Percentiles rank a stretch among this genome's conserved stretches.
phyloP scores from a whole-genome alignment of 305 asterid genomes.

The Fraxinus ornus region DNA sequence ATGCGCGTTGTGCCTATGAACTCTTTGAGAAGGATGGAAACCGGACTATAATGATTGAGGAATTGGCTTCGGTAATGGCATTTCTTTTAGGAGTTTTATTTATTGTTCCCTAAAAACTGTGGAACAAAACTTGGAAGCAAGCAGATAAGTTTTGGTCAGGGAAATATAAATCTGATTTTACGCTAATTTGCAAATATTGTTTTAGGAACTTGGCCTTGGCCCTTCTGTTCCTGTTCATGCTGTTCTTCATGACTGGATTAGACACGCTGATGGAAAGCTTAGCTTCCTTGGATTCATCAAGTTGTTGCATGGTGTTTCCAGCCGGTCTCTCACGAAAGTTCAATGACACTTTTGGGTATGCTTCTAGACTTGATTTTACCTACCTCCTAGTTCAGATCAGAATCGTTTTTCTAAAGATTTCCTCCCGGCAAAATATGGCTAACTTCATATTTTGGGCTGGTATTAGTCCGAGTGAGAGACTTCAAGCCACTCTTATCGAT shows the following conservation, averaged over 20 bases:
- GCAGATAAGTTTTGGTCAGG: not conserved
- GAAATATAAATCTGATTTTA: not conserved
- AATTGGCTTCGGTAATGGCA: conserved; percentile 82
- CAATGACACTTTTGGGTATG: conserved; percentile 37
- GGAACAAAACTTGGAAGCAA: not conserved
- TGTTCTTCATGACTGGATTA: conserved; percentile 89
- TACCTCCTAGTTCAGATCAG: not conserved
- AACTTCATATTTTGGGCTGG: not conserved
- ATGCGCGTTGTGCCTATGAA: conserved; percentile 92
- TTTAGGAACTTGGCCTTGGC: conserved; percentile 87
- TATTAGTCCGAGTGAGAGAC: not conserved
- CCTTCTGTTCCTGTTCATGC: conserved; percentile 90
- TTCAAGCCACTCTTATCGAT: not conserved
- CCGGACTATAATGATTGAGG: conserved; percentile 87
- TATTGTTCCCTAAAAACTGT: not conserved
- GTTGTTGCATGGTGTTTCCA: conserved; percentile 72
- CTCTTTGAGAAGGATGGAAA: conserved; percentile 94
- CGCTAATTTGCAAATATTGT: not conserved
- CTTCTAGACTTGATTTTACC: not conserved
- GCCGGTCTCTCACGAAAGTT: conserved; percentile 58
- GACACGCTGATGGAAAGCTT: conserved; percentile 90
- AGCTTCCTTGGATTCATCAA: conserved; percentile 89
- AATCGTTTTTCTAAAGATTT: not conserved
- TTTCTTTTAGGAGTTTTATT: not conserved
- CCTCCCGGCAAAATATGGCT: not conserved